Base-by-base conservation (phyloP, 2,329 filamentous ascomycete genomes). In the Colletotrichum chlorophyti region DNA sequence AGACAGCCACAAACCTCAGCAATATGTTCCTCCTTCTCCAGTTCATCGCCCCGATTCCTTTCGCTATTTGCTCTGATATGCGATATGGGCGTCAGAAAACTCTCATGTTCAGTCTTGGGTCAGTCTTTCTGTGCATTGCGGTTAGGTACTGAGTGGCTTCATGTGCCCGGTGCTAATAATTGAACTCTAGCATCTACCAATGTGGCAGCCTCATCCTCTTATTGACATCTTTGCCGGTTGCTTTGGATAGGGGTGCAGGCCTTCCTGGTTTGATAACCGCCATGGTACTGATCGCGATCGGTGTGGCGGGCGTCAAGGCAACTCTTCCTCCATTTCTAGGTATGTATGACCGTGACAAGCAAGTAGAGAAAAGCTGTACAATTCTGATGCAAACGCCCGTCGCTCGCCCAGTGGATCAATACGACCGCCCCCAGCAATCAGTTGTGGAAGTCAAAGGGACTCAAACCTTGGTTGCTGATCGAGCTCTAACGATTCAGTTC, bases 71-170 rank as follows among this genome's bases (percentile, higher is more conserved):
- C 52, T 83, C 85, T 21, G 85, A 88, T 66, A 79, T 82, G 32
- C 85, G 84, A 68, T 73, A 85, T 14, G 85, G 85, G 52, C 83
- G 85, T 64, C 87, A 83, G 71, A 84, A 83, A 68, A 84, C 85
- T 3, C 83, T 88, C 40, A 69, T 83, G 34, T 68, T 79, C 49
- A 83, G 62, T 17, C 58, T 68, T 14, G 45, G 57, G 64, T 68
- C 54, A 31, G 63, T 19, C 6, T 29, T 7, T 12, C 11, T 1
- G 9, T 15, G 12, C 17, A 21, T 15, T 42, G 24, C 24, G n/a
- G n/a, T n/a, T n/a, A n/a, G n/a, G n/a, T n/a, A n/a, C n/a, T n/a
- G n/a, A n/a, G n/a, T n/a, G n/a, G n/a, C n/a, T 21, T 23, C 19
- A 23, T 14, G 19, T 26, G 14, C 38, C 23, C n/a, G 38, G 14